Percentiles rank a stretch among this genome's conserved stretches.
Conservation (phyloP, 2,329 filamentous ascomycete species). For the Purpureocillium lavendulum region DNA sequence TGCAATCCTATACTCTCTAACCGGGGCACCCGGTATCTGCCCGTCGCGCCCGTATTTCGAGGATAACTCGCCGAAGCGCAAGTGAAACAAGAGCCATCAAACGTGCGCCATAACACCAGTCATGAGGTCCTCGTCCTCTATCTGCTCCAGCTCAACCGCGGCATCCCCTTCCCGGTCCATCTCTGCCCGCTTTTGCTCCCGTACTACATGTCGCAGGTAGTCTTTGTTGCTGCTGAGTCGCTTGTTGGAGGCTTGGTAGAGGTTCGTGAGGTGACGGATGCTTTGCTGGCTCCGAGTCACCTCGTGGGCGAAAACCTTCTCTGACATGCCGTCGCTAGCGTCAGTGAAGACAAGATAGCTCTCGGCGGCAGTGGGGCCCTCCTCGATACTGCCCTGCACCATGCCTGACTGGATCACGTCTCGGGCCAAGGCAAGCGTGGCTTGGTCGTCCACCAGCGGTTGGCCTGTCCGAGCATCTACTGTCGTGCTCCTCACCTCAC, state of each 20-base stretch:
- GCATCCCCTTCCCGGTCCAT: slow-evolving; percentile 28
- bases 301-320: slow-evolving; percentile 40
- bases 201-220: slow-evolving; percentile 39
- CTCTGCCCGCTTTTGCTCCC: slow-evolving; percentile 37
- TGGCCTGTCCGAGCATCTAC: slow-evolving; percentile 45
- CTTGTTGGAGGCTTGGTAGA: slow-evolving; percentile 44
- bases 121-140: slow-evolving; percentile 57
- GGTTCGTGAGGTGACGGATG: slow-evolving; percentile 34
- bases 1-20: too few relatives aligned
- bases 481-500: slow-evolving; percentile 42
- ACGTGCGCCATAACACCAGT: slow-evolving; percentile 27
- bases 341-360: slow-evolving; percentile 44
- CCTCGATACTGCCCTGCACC: slow-evolving; percentile 43
- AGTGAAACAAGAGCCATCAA: slow-evolving; percentile 1
- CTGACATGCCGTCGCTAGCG: slow-evolving; percentile 33
- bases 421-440: slow-evolving; percentile 37
- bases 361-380: slow-evolving; percentile 29
- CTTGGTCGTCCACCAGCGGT: slow-evolving; percentile 29
- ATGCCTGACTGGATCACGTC: slow-evolving; percentile 48
- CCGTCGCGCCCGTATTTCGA: background rate
- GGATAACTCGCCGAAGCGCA: too few relatives aligned
- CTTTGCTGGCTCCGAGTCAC: slow-evolving; percentile 31
- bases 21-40: too few relatives aligned
- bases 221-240: slow-evolving; percentile 47
- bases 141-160: slow-evolving; percentile 33